Evolutionary conservation across 768 basidiomycete species (phyloP).

Genomic region (Phallus indusiatus): DNA sequence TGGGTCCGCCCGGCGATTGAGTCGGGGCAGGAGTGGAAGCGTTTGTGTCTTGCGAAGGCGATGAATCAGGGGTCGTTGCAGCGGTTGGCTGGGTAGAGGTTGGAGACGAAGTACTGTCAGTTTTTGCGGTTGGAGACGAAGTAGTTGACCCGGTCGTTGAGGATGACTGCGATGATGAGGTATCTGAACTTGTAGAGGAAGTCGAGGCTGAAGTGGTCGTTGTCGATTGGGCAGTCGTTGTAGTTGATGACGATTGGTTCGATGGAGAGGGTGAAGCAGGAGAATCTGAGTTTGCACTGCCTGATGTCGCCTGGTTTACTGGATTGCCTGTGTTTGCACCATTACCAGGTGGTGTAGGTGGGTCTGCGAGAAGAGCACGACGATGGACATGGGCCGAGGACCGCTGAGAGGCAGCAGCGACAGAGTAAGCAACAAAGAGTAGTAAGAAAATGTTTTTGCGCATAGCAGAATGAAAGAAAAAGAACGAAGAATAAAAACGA

Average conservation of each 20-base stretch:
- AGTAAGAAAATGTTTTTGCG: not conserved
- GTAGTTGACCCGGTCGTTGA: slow-evolving; percentile 13
- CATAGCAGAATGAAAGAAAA: not conserved
- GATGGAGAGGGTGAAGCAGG: not conserved
- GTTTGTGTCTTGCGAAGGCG: not conserved
- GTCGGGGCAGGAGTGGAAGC: not conserved
- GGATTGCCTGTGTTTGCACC: not conserved
- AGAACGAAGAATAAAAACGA: not conserved
- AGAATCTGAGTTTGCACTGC: not conserved
- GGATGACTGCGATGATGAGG: slow-evolving; percentile 1
- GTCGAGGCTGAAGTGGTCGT: slow-evolving; percentile 1
- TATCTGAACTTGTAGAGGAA: not conserved
- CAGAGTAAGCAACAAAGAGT: not conserved
- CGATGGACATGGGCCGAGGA: not conserved
- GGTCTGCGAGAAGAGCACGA: not conserved
- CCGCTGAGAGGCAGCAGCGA: not conserved
- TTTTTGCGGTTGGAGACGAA: not conserved
- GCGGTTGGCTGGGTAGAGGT: not conserved
- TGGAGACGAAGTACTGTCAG: not conserved
- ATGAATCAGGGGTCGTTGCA: not conserved
- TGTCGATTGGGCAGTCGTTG: slow-evolving; percentile 8
- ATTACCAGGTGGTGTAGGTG: not conserved
- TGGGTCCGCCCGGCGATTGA: slow-evolving; percentile 3
- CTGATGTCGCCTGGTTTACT: not conserved
- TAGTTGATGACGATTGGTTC: slow-evolving; percentile 1